phyloP scores from a whole-genome alignment of 257 asterid genomes.

The Solanum tacnaense region DNA sequence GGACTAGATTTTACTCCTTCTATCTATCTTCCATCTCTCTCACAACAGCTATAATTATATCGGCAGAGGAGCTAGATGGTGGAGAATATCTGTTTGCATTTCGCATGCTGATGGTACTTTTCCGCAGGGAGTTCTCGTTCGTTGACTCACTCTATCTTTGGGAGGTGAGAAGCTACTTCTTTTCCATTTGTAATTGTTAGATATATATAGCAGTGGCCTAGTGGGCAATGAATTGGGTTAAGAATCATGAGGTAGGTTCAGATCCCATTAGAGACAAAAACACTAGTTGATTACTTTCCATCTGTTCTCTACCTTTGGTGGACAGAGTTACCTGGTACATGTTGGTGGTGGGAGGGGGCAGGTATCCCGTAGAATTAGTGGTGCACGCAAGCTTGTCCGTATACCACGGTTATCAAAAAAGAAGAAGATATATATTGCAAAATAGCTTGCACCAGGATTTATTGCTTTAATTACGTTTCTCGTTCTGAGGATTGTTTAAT shows the following conservation, averaged over 20 bases:
- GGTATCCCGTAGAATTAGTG: not conserved
- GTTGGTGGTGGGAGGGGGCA: not conserved
- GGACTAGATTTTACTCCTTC: not conserved
- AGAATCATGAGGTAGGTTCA: not conserved
- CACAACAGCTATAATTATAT: conserved; percentile 11
- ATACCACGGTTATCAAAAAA: not conserved
- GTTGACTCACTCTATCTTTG: conserved; percentile 86
- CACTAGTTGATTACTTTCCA: not conserved
- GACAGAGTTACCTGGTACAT: not conserved
- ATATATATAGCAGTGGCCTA: not conserved
- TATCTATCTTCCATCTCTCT: not conserved
- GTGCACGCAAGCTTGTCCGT: not conserved
- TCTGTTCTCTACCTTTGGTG: not conserved
- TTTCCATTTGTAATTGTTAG: not conserved
- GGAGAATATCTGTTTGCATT: conserved; percentile 94
- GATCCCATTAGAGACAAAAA: not conserved
- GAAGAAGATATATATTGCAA: not conserved
- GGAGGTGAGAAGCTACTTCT: conserved; percentile 51
- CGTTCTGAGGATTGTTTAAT: not conserved
- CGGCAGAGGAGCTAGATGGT: conserved; percentile 89
- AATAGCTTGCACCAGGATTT: not conserved
- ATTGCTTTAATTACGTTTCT: not conserved
- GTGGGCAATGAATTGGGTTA: not conserved
- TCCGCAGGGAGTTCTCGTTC: conserved; percentile 89
- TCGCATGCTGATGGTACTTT: conserved; percentile 96